Evolutionary conservation across 208 protist genomes (phyloP), one percentile per base, ranked within the genome.

Genomic region (Crithidia thermophila): DNA sequence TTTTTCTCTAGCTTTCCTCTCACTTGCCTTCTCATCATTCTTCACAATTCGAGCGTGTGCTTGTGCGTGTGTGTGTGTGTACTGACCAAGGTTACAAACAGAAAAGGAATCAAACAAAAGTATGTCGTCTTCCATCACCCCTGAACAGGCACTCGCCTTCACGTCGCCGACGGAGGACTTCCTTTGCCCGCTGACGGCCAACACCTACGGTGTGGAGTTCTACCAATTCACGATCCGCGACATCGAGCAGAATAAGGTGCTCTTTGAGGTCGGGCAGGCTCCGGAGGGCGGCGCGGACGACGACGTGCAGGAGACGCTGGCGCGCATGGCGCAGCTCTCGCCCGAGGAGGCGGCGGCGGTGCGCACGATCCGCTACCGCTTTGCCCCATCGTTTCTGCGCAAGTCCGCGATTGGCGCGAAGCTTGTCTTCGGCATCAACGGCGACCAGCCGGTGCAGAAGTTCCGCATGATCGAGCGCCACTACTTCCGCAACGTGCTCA

Each of bases 391-490:
- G 13, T 90, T 98, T 42, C 79, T 98, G 9, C 62, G 70, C 14
- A 64, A 81, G 23, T 69, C 79, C 23, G 80, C 79, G 21, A 77
- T 98, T 40, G 93, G 90, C 28, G 96, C 96, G 13, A 94, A 85
- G 71, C 80, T 99, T 20, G 79, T 92, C 14, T 99, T 98, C 73
- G 82, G 82, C 21, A 83, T 98, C 16, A 97, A 94, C 47, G 79
- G 85, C 1, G 77, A 97, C 69, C 71, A 82, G 42, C 84, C 93
- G 4, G 87, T 98, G 4, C 80, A 75, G 40, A 94, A 85, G 67
- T 98, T 99, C 66, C 86, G 97, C 63, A 98, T 99, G 96, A 98
- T 99, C 63, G 97, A 99, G 82, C 93, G 97, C 14, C 95, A 98
- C 78, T 98, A 98, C 79, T 98, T 98, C 75, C 81, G 93, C 14